phyloP scores from a whole-genome alignment of 164 flowering plant species.

The Stephania yunnanensis region DNA sequence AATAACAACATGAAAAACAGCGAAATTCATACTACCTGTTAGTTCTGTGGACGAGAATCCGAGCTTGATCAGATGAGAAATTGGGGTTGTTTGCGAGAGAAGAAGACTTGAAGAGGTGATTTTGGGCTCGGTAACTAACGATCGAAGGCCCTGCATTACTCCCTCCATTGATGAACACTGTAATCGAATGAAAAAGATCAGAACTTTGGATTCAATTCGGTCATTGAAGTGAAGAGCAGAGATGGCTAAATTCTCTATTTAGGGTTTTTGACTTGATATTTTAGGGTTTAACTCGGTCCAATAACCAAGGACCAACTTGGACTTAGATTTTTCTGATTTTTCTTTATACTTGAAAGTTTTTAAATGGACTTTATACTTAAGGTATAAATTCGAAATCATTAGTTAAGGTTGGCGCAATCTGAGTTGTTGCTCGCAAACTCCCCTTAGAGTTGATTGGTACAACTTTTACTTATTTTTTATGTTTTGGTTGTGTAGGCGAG shows the following conservation, averaged over 20 bases:
- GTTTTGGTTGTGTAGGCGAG: no score
- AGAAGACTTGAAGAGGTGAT: neutral
- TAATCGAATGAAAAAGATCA: neutral
- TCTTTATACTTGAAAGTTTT: no score
- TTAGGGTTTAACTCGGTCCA: neutral
- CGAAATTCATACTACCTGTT: conserved; percentile 21
- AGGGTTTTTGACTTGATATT: neutral
- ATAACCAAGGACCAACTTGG: no score
- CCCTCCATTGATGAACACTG: conserved; percentile 13
- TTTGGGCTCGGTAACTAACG: conserved; percentile 3
- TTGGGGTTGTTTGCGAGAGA: conserved; percentile 13
- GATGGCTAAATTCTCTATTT: no score
- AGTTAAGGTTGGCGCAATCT: no score
- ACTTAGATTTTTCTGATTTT: no score
- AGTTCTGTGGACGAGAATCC: conserved; percentile 23
- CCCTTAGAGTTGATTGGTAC: no score
- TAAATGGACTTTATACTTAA: no score
- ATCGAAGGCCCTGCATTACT: conserved; percentile 10
- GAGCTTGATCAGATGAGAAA: conserved; percentile 30
- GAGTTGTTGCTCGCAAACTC: no score
- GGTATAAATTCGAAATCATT: no score
- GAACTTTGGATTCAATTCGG: neutral
- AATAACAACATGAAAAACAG: neutral
- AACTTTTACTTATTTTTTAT: no score
- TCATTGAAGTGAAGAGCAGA: neutral